These are phyloP conservation scores for Crithidia expoeki DNA, from an alignment of 208 protist genomes.

Conservation along the genomic window DNA sequence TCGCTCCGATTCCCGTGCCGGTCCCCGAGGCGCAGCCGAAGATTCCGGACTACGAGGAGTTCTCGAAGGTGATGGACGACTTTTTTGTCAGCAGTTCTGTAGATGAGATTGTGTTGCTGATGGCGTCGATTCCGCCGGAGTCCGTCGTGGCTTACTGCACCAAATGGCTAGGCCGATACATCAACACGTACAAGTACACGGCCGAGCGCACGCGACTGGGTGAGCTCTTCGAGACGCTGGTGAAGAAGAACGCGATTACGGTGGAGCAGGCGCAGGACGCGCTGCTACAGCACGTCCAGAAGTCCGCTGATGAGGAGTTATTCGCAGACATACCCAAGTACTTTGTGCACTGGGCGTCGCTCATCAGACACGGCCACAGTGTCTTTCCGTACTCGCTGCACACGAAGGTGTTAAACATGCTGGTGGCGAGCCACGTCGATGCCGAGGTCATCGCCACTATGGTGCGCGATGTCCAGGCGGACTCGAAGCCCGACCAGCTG, in stretches of 20 bases:
- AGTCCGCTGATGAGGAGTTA: conserved; percentile 65
- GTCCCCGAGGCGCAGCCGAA: conserved; percentile 31
- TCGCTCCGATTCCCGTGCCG: conserved; percentile 6
- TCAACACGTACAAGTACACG: conserved; percentile 70
- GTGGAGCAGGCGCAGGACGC: conserved; percentile 53
- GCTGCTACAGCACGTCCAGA: conserved; percentile 61
- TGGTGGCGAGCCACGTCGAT: conserved; percentile 58
- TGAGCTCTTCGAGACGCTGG: conserved; percentile 76
- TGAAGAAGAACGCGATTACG: conserved; percentile 48
- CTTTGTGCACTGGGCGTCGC: conserved; percentile 76
- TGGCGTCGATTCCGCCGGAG: conserved; percentile 48
- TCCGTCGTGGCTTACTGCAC: conserved; percentile 57
- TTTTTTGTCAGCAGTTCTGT: conserved; percentile 69
- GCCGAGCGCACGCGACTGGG: conserved; percentile 73
- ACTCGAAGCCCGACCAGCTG: conserved; percentile 36
- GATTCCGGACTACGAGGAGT: conserved; percentile 65
- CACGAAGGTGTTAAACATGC: conserved; percentile 72
- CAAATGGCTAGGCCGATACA: conserved; percentile 70
- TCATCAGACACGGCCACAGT: conserved; percentile 63
- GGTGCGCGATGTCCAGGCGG: conserved; percentile 53
- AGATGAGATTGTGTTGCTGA: conserved; percentile 57
- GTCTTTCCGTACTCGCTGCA: conserved; percentile 73
- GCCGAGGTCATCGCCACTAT: conserved; percentile 49
- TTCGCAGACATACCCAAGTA: conserved; percentile 77
- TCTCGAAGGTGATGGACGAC: conserved; percentile 80